Conservation (phyloP, 2,329 filamentous ascomycete species). For the Hypoxylon sp. region DNA sequence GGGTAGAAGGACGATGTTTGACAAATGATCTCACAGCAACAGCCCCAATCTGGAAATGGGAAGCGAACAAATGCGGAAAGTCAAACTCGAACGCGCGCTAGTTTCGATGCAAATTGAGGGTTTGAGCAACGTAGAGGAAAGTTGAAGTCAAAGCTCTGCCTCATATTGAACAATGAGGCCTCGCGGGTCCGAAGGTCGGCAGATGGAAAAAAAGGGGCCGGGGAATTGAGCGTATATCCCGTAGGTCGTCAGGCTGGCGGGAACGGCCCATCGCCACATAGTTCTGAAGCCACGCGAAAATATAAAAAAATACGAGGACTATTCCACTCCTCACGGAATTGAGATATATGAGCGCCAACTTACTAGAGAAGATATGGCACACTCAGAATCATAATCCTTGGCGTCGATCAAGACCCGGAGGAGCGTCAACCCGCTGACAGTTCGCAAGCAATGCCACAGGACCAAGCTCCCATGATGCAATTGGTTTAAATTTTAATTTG, state of each 20-base stretch:
- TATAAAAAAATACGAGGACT: conserved; percentile 14
- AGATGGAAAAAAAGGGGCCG: conserved; percentile 26
- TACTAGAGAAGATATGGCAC: conserved; percentile 23
- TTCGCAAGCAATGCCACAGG: conserved; percentile 38
- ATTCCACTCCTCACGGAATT: not conserved
- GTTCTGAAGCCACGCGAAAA: conserved; percentile 1
- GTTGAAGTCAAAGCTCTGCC: conserved; percentile 29
- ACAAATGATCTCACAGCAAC: conserved; percentile 43
- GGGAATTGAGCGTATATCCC: conserved; percentile 23
- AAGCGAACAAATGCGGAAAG: conserved; percentile 57
- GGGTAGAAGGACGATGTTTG: conserved; percentile 34
- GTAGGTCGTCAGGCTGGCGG: conserved; percentile 6
- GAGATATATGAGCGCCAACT: conserved; percentile 10
- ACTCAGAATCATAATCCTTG: conserved; percentile 39
- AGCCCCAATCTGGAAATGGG: conserved; percentile 54
- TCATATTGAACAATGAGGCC: conserved; percentile 33
- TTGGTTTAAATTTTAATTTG: conserved; percentile 32
- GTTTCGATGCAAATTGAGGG: conserved; percentile 45
- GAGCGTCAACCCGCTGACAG: conserved; percentile 43
- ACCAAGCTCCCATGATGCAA: conserved; percentile 20
- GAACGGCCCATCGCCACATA: not conserved
- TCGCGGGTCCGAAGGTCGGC: conserved; percentile 27
- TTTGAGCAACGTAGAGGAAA: conserved; percentile 42
- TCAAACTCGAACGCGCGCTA: conserved; percentile 39
- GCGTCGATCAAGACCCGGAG: conserved; percentile 43